Evolutionary conservation across 352 stramenopile species (phyloP).

Genomic region (Globisporangium ultimum): DNA sequence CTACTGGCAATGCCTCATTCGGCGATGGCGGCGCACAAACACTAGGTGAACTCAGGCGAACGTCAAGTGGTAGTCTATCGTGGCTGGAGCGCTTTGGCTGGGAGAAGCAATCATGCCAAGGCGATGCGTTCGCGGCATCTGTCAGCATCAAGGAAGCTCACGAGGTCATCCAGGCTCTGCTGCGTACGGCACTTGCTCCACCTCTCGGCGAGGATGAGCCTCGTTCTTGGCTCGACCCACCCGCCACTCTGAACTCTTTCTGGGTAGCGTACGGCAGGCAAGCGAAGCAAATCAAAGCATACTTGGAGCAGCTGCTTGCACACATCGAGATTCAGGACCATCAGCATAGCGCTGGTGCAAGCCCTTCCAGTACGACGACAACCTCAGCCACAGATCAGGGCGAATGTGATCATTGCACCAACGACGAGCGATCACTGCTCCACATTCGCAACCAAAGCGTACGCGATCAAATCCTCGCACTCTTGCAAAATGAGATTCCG

Average conservation of each 20-base stretch:
- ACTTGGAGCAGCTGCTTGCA: no score
- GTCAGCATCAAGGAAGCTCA: not conserved
- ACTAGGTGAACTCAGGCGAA: not conserved
- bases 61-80: not conserved
- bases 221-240: not conserved
- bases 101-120: not conserved
- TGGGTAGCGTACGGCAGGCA: no score
- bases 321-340: no score
- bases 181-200: not conserved
- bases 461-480: not conserved
- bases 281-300: no score
- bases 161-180: not conserved
- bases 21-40: no score
- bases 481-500: slow-evolving; percentile 11
- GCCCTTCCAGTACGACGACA: not conserved
- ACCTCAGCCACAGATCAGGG: no score
- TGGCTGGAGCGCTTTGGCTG: not conserved
- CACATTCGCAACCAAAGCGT: not conserved
- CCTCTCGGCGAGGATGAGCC: no score
- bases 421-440: not conserved
- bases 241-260: no score
- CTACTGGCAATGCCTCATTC: no score
- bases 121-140: not conserved
- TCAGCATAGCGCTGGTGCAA: not conserved
- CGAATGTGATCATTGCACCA: no score